Evolutionary conservation across 805 yeast species (phyloP).

Genomic region (Nakazawaea peltata): DNA sequence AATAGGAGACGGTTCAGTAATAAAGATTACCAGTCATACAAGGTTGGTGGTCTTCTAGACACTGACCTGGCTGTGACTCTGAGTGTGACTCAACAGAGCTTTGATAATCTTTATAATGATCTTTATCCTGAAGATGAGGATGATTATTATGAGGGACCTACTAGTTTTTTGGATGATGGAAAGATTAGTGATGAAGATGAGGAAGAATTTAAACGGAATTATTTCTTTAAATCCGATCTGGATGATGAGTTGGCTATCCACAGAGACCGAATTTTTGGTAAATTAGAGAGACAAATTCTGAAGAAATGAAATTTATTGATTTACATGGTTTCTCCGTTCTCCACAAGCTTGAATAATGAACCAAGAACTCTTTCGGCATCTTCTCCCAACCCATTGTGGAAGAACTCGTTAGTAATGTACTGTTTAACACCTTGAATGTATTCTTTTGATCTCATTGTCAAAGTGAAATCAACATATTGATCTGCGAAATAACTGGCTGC

Average conservation of each 20-base stretch:
- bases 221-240: conserved; percentile 48
- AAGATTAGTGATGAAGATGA: conserved; percentile 13
- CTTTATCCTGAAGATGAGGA: conserved; percentile 12
- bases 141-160: conserved; percentile 14
- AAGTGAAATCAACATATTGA: conserved; percentile 42
- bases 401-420: conserved; percentile 38
- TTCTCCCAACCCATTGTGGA: conserved; percentile 42
- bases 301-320: conserved; percentile 15
- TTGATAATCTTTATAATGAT: conserved; percentile 24
- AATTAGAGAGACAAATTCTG: conserved; percentile 46
- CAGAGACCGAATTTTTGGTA: conserved; percentile 54
- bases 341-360: conserved; percentile 29
- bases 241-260: conserved; percentile 57
- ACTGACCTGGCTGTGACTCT: conserved; percentile 11
- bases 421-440: conserved; percentile 29
- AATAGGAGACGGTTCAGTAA: conserved; percentile 22
- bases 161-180: conserved; percentile 10
- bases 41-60: conserved; percentile 20
- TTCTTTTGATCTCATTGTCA: conserved; percentile 28
- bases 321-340: conserved; percentile 29
- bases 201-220: conserved; percentile 32
- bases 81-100: conserved; percentile 14
- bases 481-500: conserved; percentile 42
- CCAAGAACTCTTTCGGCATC: conserved; percentile 31
- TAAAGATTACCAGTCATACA: conserved; percentile 16